Percentiles rank a stretch among this genome's conserved stretches.
These are phyloP conservation scores for Rhododendron vialii DNA, from an alignment of 148 eudicot genomes.

Conservation along the genomic window DNA sequence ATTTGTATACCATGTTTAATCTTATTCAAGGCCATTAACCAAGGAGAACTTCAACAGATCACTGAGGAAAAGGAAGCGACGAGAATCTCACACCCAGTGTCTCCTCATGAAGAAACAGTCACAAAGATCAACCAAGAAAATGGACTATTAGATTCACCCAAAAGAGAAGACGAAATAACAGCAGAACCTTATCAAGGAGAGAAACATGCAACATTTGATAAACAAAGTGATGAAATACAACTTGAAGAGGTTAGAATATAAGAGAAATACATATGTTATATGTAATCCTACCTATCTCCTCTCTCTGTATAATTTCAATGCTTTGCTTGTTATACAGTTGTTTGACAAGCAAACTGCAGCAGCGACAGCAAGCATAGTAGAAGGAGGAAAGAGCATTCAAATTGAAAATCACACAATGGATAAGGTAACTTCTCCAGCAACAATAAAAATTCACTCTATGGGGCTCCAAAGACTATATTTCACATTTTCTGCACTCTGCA, in stretches of 20 bases:
- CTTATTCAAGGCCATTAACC: constrained; percentile 1
- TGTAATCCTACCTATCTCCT: background rate
- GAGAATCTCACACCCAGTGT: background rate
- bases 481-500: background rate
- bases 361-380: background rate
- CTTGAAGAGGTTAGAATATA: constrained; percentile 6
- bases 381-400: background rate
- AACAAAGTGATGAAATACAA: background rate
- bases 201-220: background rate
- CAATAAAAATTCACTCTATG: background rate
- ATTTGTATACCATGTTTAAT: background rate
- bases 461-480: background rate
- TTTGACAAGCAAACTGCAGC: constrained; percentile 8
- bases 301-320: background rate
- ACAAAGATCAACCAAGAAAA: constrained; percentile 6
- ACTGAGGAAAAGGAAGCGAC: constrained; percentile 5
- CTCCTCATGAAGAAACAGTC: background rate
- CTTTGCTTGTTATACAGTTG: constrained; percentile 13
- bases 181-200: constrained; percentile 1
- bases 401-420: background rate
- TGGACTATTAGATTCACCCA: background rate
- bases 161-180: background rate
- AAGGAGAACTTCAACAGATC: constrained; percentile 15
- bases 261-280: too few species aligned
- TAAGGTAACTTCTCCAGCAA: background rate